Base-by-base conservation (phyloP, 441 rosid species). In the Hura crepitans region DNA sequence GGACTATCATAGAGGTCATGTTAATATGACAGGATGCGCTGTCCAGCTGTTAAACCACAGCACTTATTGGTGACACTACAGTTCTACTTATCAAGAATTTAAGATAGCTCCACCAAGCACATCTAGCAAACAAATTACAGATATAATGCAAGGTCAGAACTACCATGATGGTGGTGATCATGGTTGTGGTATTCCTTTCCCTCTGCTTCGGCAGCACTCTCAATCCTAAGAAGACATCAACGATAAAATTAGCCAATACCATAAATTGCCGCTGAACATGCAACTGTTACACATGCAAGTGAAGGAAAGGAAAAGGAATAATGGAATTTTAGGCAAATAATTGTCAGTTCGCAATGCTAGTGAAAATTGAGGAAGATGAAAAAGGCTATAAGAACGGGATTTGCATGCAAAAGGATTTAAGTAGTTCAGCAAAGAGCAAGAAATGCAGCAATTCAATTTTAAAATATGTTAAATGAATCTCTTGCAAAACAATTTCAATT, bases 171-270 rank as follows among this genome's bases (percentile, higher is more conserved):
- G 68, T 56, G 37, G 37, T 56, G 82, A 5, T 72, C 69, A 2
- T 82, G 82, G 0, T 66, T 53, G 25, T 77, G 85, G 25, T 77
- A 78, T 8, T 80, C 87, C 78, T 86, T 85, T 27, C 75, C 89
- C 62, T 86, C 87, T 46, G 74, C 81, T 75, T 69, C 85, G 47
- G 92, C 88, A 62, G 90, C 78, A 83, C 90, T 90, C 80, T 87
- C 99, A 62, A 92, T 94, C 86, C 99, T 94, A 82, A 42, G 49
- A 72, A 69, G 59, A 63, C 56, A 69, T 66, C 14, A 37, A 50
- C 63, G 25, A 65, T n/a, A 68, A 67, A 18, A 33, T 78, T 70
- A 75, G 70, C 13, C 62, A 47, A 55, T 28, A 74, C 49, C 61
- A 75, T 54, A 2, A 45, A 50, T 23, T n/a, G 31, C 30, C 18